A percentile compares a stretch with the other conserved stretches of the same genome.
These are phyloP conservation scores for Barnettozyma salicaria DNA, from an alignment of 805 yeast genomes.

Conservation along the genomic window DNA sequence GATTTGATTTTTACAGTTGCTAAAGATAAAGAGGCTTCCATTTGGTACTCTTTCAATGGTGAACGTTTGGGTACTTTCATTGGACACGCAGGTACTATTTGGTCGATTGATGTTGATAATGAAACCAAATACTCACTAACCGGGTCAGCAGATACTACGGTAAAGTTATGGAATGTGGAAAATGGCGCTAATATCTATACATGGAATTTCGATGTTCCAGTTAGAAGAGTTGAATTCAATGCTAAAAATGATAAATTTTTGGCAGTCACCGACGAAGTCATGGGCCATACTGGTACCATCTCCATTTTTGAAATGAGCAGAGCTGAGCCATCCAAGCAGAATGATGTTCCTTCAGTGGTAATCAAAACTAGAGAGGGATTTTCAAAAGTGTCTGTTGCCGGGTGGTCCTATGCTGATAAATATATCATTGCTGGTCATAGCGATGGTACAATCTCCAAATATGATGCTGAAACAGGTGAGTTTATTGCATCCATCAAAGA, in stretches of 20 bases:
- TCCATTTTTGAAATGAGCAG: constrained; percentile 56
- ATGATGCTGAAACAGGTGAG: constrained; percentile 71
- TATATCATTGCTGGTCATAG: constrained; percentile 82
- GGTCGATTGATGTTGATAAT: constrained; percentile 84
- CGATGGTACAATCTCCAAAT: constrained; percentile 80
- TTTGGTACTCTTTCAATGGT: constrained; percentile 94
- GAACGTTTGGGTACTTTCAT: constrained; percentile 91
- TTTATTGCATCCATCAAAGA: constrained; percentile 49
- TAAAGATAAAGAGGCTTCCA: constrained; percentile 82
- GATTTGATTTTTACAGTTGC: constrained; percentile 89
- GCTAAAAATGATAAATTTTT: constrained; percentile 64
- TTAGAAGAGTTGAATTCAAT: constrained; percentile 81
- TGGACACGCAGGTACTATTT: constrained; percentile 90
- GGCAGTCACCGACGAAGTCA: constrained; percentile 83
- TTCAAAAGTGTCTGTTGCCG: constrained; percentile 71
- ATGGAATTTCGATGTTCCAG: constrained; percentile 79
- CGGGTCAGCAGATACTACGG: constrained; percentile 84
- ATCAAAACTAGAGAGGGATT: constrained; percentile 57
- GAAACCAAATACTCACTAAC: constrained; percentile 69
- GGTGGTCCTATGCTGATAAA: constrained; percentile 74
- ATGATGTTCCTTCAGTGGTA: constrained; percentile 48
- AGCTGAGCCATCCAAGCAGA: constrained; percentile 41
- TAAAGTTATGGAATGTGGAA: constrained; percentile 77
- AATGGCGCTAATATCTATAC: constrained; percentile 72
- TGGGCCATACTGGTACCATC: constrained; percentile 82